These are phyloP conservation scores for Botryotinia narcissicola DNA, from an alignment of 2,329 filamentous ascomycete genomes.

Conservation along the genomic window DNA sequence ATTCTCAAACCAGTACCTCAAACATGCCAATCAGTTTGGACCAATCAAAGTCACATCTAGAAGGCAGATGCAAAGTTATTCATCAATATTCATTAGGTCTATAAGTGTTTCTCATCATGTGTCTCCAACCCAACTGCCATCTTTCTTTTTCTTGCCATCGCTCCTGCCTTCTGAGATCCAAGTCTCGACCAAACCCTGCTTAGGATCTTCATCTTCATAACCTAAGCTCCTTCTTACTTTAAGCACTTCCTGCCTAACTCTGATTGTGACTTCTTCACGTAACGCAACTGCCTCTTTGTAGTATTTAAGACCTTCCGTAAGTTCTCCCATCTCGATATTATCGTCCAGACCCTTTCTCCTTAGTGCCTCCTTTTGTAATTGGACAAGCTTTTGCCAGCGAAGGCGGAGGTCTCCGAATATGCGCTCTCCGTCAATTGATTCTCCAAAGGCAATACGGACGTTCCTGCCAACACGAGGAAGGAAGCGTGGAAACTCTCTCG, in stretches of 20 bases:
- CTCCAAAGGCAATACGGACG: conserved; percentile 74
- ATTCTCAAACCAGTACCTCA: background rate
- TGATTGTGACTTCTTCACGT: conserved; percentile 74
- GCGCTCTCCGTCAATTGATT: conserved; percentile 68
- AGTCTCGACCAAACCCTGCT: conserved; percentile 74
- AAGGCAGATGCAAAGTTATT: background rate
- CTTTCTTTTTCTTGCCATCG: conserved; percentile 23
- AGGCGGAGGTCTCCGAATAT: conserved; percentile 75
- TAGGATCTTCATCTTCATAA: conserved; percentile 72
- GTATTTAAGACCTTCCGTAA: conserved; percentile 64
- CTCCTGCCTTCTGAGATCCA: conserved; percentile 54
- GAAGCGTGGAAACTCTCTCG: conserved; percentile 74
- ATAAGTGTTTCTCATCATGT: conserved; percentile 14
- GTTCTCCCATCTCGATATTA: conserved; percentile 52
- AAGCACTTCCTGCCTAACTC: conserved; percentile 75
- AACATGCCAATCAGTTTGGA: background rate
- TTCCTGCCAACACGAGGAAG: conserved; percentile 71
- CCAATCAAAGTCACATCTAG: background rate
- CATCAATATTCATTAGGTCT: background rate
- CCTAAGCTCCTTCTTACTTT: conserved; percentile 72
- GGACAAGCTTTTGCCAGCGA: conserved; percentile 69
- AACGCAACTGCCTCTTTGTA: conserved; percentile 73
- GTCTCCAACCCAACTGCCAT: conserved; percentile 26
- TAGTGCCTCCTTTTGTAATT: conserved; percentile 47
- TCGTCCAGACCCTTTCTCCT: conserved; percentile 35